These are phyloP conservation scores for Exophiala bonariae DNA, from an alignment of 2,329 filamentous ascomycete species.

Conservation along the genomic window DNA sequence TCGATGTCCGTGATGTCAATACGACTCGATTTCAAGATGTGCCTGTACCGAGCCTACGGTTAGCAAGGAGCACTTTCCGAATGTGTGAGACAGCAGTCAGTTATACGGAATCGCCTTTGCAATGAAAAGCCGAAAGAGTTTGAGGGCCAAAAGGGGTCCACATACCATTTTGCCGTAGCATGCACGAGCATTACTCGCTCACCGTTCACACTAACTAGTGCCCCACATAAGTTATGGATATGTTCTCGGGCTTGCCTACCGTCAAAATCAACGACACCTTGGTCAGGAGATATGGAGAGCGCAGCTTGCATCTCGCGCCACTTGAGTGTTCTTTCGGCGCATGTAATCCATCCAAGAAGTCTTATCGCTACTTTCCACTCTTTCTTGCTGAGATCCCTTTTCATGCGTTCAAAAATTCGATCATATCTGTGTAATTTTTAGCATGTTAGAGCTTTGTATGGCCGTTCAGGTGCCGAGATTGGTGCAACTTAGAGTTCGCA, in stretches of 20 bases:
- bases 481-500: no score
- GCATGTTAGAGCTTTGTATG: no score
- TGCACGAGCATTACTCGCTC: conserved; percentile 42
- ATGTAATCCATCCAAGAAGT: conserved; percentile 43
- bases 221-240: conserved; percentile 37
- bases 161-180: conserved; percentile 37
- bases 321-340: conserved; percentile 41
- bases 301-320: conserved; percentile 44
- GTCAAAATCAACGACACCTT: conserved; percentile 32
- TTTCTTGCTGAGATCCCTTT: conserved; percentile 10
- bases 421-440: conserved; percentile 30
- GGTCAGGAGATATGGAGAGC: conserved; percentile 33
- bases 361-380: conserved; percentile 29
- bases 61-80: no score
- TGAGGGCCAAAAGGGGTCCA: no score
- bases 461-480: no score
- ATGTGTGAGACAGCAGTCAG: no score
- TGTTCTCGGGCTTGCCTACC: conserved; percentile 29
- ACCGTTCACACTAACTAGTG: conserved; percentile 37
- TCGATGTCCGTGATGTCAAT: conserved; percentile 30
- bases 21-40: conserved; percentile 22
- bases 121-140: no score
- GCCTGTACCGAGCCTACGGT: background rate
- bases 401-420: conserved; percentile 29
- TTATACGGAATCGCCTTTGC: no score